Percentiles rank a stretch among this genome's conserved stretches.
Conservation (phyloP, 495 filamentous ascomycete genomes). For the Penicillium desertorum region DNA sequence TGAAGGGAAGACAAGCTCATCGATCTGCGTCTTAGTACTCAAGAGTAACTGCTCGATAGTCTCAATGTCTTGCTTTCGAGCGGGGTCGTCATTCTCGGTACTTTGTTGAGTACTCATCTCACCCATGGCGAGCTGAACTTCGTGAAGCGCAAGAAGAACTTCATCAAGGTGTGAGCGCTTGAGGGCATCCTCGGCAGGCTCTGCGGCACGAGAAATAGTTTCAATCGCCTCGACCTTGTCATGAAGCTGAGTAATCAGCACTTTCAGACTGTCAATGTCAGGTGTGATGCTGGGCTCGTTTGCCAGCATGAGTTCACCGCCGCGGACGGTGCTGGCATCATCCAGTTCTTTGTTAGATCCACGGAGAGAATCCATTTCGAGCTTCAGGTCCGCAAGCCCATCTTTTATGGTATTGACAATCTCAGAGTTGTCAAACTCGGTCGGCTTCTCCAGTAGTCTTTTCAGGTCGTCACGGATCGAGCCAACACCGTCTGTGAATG, state of each 20-base stretch:
- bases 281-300: conserved; percentile 51
- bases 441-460: conserved; percentile 72
- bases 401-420: conserved; percentile 82
- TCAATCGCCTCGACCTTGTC: conserved; percentile 83
- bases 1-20: conserved; percentile 68
- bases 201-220: conserved; percentile 50
- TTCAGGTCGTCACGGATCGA: conserved; percentile 72
- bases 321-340: conserved; percentile 40
- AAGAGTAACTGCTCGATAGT: conserved; percentile 85
- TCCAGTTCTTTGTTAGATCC: conserved; percentile 45
- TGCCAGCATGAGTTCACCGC: conserved; percentile 58
- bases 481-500: conserved; percentile 77
- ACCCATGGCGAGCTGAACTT: conserved; percentile 57
- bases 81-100: conserved; percentile 39
- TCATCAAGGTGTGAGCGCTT: conserved; percentile 62
- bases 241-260: conserved; percentile 75
- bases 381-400: conserved; percentile 67
- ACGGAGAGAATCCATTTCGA: conserved; percentile 76
- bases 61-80: conserved; percentile 72
- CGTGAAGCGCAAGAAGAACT: conserved; percentile 56
- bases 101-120: conserved; percentile 37
- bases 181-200: conserved; percentile 40
- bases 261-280: conserved; percentile 80
- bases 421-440: conserved; percentile 78
- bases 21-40: conserved; percentile 79